Conservation (phyloP, 345 rosid genomes). For the Raphanus sativus region DNA sequence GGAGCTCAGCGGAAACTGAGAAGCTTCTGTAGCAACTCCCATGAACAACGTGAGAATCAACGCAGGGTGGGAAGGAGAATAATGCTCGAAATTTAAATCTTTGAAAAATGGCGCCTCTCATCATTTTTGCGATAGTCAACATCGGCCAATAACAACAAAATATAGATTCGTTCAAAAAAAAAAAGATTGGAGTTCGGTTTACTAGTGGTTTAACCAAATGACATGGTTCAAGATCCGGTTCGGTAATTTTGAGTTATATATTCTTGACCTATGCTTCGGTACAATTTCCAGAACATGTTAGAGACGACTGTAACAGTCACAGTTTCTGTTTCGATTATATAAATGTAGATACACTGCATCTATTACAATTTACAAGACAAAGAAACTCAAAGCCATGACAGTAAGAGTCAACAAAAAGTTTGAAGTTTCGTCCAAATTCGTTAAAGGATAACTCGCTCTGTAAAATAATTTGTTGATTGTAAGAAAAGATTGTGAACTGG, state of each 20-base stretch:
- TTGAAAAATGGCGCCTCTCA: slow-evolving; percentile 35
- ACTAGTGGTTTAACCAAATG: not conserved
- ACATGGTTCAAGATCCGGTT: not conserved
- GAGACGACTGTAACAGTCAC: no score
- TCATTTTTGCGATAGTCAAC: not conserved
- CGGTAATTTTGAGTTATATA: not conserved
- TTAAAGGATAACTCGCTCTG: no score
- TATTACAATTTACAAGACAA: no score
- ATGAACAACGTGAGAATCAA: not conserved
- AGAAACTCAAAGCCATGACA: no score
- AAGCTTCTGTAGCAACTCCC: not conserved
- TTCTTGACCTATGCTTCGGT: not conserved
- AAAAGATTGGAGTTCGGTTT: not conserved
- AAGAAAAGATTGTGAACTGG: not conserved
- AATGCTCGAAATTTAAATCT: slow-evolving; percentile 20
- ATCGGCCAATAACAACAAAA: not conserved
- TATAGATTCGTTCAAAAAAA: no score
- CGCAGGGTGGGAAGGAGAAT: slow-evolving; percentile 3
- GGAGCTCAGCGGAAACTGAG: slow-evolving; percentile 17
- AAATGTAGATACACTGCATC: no score
- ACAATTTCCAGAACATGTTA: no score
- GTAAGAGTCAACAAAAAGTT: no score
- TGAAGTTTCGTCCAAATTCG: no score
- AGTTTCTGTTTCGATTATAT: no score
- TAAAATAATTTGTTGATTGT: not conserved